phyloP scores from a whole-genome alignment of 1,284 basidiomycete genomes.

The Cystobasidiaceae sp. region DNA sequence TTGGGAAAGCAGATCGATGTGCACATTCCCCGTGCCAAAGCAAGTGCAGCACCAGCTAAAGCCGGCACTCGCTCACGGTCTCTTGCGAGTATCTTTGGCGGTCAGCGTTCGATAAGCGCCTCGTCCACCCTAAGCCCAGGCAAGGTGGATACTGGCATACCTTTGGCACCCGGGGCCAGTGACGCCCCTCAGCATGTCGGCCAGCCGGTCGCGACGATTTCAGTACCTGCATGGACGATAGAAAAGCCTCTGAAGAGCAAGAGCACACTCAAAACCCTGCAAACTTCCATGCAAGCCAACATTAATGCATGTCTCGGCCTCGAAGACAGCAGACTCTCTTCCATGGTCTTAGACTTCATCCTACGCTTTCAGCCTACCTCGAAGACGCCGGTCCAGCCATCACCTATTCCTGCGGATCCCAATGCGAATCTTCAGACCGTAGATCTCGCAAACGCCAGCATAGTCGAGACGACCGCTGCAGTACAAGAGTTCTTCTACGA shows the following conservation, averaged over 20 bases:
- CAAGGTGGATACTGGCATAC: background rate
- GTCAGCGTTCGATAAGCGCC: background rate
- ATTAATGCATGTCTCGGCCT: background rate
- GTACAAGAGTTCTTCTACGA: constrained; percentile 30
- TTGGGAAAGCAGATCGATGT: constrained; percentile 7
- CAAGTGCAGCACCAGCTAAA: background rate
- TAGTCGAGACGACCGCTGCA: background rate
- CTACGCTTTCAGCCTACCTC: constrained; percentile 19
- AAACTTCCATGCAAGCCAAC: background rate
- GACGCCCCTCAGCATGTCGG: too few relatives aligned
- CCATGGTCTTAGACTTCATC: constrained; percentile 5
- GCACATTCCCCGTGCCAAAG: background rate
- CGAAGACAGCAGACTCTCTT: background rate
- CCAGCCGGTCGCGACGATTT: constrained; percentile 1
- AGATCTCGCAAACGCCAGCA: constrained; percentile 8
- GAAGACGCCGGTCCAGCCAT: constrained; percentile 10
- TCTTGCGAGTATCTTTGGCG: constrained; percentile 20
- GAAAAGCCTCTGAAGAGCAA: background rate
- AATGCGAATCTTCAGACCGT: background rate
- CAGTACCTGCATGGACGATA: background rate
- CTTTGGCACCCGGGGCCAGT: too few relatives aligned
- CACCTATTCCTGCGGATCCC: background rate
- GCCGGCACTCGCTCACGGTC: constrained; percentile 1
- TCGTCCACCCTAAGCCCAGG: background rate
- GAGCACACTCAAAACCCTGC: constrained; percentile 9